Evolutionary conservation across 2,329 filamentous ascomycete species (phyloP).

Genomic region (Chaetothyriales sp.): DNA sequence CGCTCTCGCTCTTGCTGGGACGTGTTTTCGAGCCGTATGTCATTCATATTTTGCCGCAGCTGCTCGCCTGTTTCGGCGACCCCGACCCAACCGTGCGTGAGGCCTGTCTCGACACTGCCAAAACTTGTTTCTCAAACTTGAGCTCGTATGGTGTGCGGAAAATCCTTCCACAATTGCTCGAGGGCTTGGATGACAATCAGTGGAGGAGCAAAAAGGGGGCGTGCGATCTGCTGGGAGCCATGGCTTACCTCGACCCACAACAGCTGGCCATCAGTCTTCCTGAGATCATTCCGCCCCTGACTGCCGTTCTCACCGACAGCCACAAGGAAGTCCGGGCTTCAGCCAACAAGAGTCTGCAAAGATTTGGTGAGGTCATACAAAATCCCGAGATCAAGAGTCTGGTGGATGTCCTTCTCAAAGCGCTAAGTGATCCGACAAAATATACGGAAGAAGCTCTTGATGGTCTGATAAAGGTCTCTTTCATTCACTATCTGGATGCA

Average conservation of each 20-base stretch:
- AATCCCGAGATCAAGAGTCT: slow-evolving; percentile 94
- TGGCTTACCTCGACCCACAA: slow-evolving; percentile 95
- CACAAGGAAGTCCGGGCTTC: slow-evolving; percentile 91
- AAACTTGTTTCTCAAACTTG: slow-evolving; percentile 81
- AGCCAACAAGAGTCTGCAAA: slow-evolving; percentile 89
- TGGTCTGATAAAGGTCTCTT: slow-evolving; percentile 91
- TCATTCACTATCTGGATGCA: slow-evolving; percentile 95
- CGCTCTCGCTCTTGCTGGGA: slow-evolving; percentile 73
- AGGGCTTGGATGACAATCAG: slow-evolving; percentile 85
- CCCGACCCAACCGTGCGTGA: slow-evolving; percentile 78
- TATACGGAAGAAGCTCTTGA: slow-evolving; percentile 93
- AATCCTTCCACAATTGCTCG: slow-evolving; percentile 78
- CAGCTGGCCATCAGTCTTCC: slow-evolving; percentile 85
- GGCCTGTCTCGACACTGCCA: slow-evolving; percentile 81
- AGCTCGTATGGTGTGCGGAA: slow-evolving; percentile 95
- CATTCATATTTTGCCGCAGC: slow-evolving; percentile 83
- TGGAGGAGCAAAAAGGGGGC: slow-evolving; percentile 98
- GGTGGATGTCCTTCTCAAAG: slow-evolving; percentile 83
- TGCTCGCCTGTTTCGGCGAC: slow-evolving; percentile 82
- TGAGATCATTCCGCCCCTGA: slow-evolving; percentile 92
- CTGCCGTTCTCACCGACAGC: slow-evolving; percentile 86
- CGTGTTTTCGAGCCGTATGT: slow-evolving; percentile 91
- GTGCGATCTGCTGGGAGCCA: slow-evolving; percentile 88
- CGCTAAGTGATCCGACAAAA: slow-evolving; percentile 91
- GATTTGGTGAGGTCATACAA: slow-evolving; percentile 95